These are phyloP conservation scores for carrot (Daucus carota) DNA, from an alignment of 129 eudicot species.

Conservation along the genomic window DH1_v3.0 NC_030381.2:54309001-54309500, in stretches of 20 bases:
- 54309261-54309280: neutral
- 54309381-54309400: slow-evolving; percentile 7
- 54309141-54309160: neutral
- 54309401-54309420: slow-evolving; percentile 69
- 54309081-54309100: slow-evolving; percentile 10
- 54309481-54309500: slow-evolving; percentile 78
- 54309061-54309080: neutral
- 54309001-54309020: slow-evolving; percentile 8
- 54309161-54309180: neutral
- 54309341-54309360: slow-evolving; percentile 89
- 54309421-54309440: slow-evolving; percentile 82
- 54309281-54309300: slow-evolving; percentile 39
- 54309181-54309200: slow-evolving; percentile 2
- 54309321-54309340: slow-evolving; percentile 88
- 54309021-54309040: slow-evolving; percentile 5
- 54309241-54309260: neutral
- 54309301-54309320: slow-evolving; percentile 84
- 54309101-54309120: slow-evolving; percentile 13
- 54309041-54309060: neutral
- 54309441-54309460: slow-evolving; percentile 18
- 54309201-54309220: slow-evolving; percentile 4
- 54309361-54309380: slow-evolving; percentile 28
- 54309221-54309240: slow-evolving; percentile 9
- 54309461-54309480: slow-evolving; percentile 18
- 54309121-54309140: slow-evolving; percentile 7